Evolutionary conservation across 2,329 filamentous ascomycete species (phyloP).

Genomic region (Lithohypha guttulata): DNA sequence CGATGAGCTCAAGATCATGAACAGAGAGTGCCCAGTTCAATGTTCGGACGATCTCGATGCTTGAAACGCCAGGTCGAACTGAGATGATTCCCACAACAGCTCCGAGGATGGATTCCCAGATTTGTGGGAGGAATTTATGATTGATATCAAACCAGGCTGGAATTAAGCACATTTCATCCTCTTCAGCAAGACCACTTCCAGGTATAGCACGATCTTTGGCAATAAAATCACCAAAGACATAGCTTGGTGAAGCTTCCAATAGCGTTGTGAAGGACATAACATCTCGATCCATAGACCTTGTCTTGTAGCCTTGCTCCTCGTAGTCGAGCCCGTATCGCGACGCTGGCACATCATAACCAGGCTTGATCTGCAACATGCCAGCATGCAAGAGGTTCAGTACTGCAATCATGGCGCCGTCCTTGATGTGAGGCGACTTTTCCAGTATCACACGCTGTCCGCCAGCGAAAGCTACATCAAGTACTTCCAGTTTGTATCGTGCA

Average conservation of each 20-base stretch:
- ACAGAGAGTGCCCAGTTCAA: slow-evolving; percentile 8
- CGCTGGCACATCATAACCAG: slow-evolving; percentile 30
- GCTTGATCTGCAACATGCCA: slow-evolving; percentile 28
- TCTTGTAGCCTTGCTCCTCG: slow-evolving; percentile 37
- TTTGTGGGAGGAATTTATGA: slow-evolving; percentile 25
- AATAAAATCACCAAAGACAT: slow-evolving; percentile 32
- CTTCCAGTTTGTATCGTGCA: slow-evolving; percentile 31
- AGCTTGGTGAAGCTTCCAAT: slow-evolving; percentile 27
- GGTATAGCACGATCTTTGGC: slow-evolving; percentile 23
- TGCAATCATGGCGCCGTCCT: slow-evolving; percentile 17
- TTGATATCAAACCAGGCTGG: slow-evolving; percentile 42
- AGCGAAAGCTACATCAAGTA: slow-evolving; percentile 32
- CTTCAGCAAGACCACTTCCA: slow-evolving; percentile 18
- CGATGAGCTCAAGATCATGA: slow-evolving; percentile 4
- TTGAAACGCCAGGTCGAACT: slow-evolving; percentile 31
- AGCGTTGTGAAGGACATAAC: slow-evolving; percentile 34
- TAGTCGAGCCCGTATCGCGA: slow-evolving; percentile 34
- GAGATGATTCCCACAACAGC: slow-evolving; percentile 34
- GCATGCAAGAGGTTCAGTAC: slow-evolving; percentile 24
- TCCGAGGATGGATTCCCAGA: slow-evolving; percentile 35
- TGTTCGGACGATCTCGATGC: slow-evolving; percentile 25
- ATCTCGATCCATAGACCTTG: slow-evolving; percentile 35
- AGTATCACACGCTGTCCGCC: slow-evolving; percentile 12
- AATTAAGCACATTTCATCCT: slow-evolving; percentile 22
- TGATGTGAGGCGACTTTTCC: slow-evolving; percentile 25